Evolutionary conservation across 2,329 filamentous ascomycete genomes (phyloP).

Genomic region (Aspergillus terreus): DNA sequence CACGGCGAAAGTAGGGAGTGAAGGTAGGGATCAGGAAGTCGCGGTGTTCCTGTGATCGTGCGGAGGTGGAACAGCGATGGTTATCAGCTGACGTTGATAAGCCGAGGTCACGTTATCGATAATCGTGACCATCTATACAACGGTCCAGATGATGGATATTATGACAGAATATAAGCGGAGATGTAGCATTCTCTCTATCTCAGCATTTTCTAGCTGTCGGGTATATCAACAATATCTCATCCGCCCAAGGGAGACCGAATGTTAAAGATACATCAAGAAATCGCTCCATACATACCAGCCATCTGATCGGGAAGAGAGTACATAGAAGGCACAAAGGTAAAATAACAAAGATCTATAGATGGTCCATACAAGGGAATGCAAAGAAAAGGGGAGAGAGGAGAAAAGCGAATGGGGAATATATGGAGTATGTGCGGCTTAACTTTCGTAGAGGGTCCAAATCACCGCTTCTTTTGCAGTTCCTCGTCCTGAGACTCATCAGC

Average conservation of each 20-base stretch:
- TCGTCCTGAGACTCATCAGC: slow-evolving; percentile 12
- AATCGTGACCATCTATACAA: too few relatives aligned
- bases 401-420: background rate
- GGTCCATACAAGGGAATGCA: background rate
- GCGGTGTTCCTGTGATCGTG: too few relatives aligned
- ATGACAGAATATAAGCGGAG: slow-evolving; percentile 5
- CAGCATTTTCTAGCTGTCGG: slow-evolving; percentile 3
- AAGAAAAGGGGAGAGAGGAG: background rate
- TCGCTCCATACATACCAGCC: slow-evolving; percentile 2
- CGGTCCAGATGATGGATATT: background rate
- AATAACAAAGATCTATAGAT: slow-evolving; percentile 6
- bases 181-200: slow-evolving; percentile 16
- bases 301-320: background rate
- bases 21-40: too few relatives aligned
- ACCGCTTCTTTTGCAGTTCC: slow-evolving; percentile 18
- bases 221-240: slow-evolving; percentile 1
- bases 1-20: too few relatives aligned
- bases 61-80: background rate
- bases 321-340: slow-evolving; percentile 4
- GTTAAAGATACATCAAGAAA: slow-evolving; percentile 12
- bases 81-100: background rate
- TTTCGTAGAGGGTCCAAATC: background rate
- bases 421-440: background rate
- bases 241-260: slow-evolving; percentile 1
- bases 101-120: background rate